phyloP scores from a whole-genome alignment of 192 early-diverging fungal species.

The Linnemannia hyalina region DNA sequence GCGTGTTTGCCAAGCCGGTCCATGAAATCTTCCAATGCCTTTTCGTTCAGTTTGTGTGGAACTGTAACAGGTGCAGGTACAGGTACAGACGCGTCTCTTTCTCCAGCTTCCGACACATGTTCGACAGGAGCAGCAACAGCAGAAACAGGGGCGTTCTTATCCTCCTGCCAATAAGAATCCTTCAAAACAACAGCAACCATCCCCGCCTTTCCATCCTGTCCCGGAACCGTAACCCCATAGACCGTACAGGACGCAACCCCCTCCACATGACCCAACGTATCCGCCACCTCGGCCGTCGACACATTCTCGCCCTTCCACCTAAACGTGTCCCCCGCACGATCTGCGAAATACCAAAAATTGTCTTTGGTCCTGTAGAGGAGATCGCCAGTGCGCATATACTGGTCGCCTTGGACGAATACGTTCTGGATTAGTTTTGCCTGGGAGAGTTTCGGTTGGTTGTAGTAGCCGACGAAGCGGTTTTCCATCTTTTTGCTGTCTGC shows the following conservation, averaged over 20 bases:
- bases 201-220: slow-evolving; percentile 70
- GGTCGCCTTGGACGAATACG: slow-evolving; percentile 74
- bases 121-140: not conserved
- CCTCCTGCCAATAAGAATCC: not conserved
- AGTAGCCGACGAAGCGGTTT: slow-evolving; percentile 61
- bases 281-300: slow-evolving; percentile 67
- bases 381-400: slow-evolving; percentile 69
- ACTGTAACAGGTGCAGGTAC: too few species aligned
- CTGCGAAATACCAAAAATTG: slow-evolving; percentile 69
- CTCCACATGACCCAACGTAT: slow-evolving; percentile 61
- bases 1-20: slow-evolving; percentile 50
- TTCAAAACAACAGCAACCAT: slow-evolving; percentile 59
- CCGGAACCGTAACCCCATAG: slow-evolving; percentile 68
- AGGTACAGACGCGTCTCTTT: not conserved
- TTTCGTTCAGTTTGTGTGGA: slow-evolving; percentile 16
- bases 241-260: slow-evolving; percentile 70
- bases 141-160: not conserved
- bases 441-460: slow-evolving; percentile 59
- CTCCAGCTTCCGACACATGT: not conserved
- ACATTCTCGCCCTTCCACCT: slow-evolving; percentile 75
- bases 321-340: slow-evolving; percentile 77
- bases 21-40: slow-evolving; percentile 33
- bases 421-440: slow-evolving; percentile 62
- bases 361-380: slow-evolving; percentile 60
- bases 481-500: slow-evolving; percentile 23